Evolutionary conservation across 1,284 basidiomycete genomes (phyloP).

Genomic region (Xanthoconium separans): DNA sequence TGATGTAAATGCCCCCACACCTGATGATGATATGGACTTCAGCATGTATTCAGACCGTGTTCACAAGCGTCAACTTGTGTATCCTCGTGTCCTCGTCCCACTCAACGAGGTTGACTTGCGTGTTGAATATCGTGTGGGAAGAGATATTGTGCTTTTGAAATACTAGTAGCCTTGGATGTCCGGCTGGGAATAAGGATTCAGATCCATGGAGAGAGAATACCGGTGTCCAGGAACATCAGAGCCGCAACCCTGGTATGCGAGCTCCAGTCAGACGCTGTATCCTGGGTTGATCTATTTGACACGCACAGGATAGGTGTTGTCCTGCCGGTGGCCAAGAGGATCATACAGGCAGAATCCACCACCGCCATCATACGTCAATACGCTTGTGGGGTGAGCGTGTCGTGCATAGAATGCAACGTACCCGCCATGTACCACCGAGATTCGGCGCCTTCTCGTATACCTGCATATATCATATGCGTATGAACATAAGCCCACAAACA

Average conservation of each 20-base stretch:
- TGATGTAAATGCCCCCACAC: conserved; percentile 45
- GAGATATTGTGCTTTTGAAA: conserved; percentile 41
- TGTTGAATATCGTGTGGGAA: conserved; percentile 42
- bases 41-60: conserved; percentile 34
- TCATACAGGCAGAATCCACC: background rate
- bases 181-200: conserved; percentile 46
- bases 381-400: too few species aligned
- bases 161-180: conserved; percentile 45
- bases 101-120: conserved; percentile 39
- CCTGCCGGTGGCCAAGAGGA: conserved; percentile 8
- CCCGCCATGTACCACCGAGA: conserved; percentile 17
- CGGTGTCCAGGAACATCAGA: conserved; percentile 50
- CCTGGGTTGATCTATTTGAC: background rate
- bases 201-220: conserved; percentile 56
- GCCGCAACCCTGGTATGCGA: conserved; percentile 44
- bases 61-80: conserved; percentile 41
- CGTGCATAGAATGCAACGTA: background rate
- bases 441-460: background rate
- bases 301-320: conserved; percentile 34
- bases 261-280: background rate
- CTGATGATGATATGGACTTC: conserved; percentile 40
- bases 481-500: background rate
- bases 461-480: background rate
- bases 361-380: background rate
- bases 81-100: conserved; percentile 44